Evolutionary conservation across 2,329 filamentous ascomycete species (phyloP).

Genomic region (Talaromyces sp.): DNA sequence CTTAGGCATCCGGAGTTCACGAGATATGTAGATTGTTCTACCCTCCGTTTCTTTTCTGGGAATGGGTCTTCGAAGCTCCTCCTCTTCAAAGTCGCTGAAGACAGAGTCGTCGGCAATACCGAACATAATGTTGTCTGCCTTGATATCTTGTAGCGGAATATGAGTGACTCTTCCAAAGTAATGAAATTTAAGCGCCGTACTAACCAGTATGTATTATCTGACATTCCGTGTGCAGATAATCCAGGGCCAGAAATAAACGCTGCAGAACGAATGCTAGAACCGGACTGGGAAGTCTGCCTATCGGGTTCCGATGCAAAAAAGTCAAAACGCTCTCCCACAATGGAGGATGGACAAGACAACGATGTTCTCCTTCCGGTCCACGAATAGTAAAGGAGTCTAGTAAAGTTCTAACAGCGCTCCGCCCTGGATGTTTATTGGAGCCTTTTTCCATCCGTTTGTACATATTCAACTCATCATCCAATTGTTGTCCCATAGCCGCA

Average conservation of each 20-base stretch:
- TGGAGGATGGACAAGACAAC: conserved; percentile 40
- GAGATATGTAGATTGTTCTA: conserved; percentile 45
- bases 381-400: conserved; percentile 11
- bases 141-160: conserved; percentile 36
- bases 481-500: conserved; percentile 27
- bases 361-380: conserved; percentile 22
- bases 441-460: conserved; percentile 38
- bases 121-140: conserved; percentile 49
- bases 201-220: conserved; percentile 47
- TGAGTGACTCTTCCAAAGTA: conserved; percentile 18
- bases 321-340: conserved; percentile 43
- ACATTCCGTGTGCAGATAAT: conserved; percentile 49
- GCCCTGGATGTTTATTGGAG: conserved; percentile 29
- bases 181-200: conserved; percentile 11
- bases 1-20: conserved; percentile 30
- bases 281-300: conserved; percentile 20
- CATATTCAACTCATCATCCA: conserved; percentile 43
- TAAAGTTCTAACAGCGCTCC: conserved; percentile 22
- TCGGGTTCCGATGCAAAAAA: conserved; percentile 41
- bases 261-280: conserved; percentile 38
- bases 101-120: conserved; percentile 41
- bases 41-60: conserved; percentile 44
- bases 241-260: conserved; percentile 44
- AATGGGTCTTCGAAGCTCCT: conserved; percentile 39
- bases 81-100: conserved; percentile 40